Evolutionary conservation across 208 protist species (phyloP), one percentile per base, ranked within the genome.

Genomic region (Lotmaria passim): DNA sequence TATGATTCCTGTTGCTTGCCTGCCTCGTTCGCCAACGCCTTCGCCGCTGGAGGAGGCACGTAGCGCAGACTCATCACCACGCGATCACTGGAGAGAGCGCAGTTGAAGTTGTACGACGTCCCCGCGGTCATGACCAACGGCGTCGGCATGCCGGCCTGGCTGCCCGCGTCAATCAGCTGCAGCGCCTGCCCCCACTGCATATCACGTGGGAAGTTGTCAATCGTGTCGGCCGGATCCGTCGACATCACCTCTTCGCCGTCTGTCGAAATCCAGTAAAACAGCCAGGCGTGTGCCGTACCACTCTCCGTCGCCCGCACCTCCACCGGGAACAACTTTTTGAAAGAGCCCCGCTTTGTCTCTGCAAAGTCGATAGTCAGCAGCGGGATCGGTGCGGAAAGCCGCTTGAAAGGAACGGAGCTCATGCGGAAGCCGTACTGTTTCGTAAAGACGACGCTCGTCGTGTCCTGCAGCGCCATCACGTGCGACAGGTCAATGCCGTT

Each of bases 161-260:
- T 75, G 64, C 81, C 82, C 17, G 39, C 69, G 53, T 97, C 90
- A 39, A 97, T 82, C 24, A 97, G 85, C 71, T 97, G 93, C 43
- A 97, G 71, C 11, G 90, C 93, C 73, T 98, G 93, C 17, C 95
- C 93, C 93, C 93, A 98, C 78, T 98, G 95, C 95, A 97, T 96
- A 69, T 97, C 93, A 5, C 95, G 92, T 15, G 92, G 72, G 64
- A 97, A 97, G 86, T 97, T 97, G 56, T 96, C 55, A 0, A 86
- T 3, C 7, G 95, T 97, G 26, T 93, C 91, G 5, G 74, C 68
- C 12, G 94, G 94, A 39, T 83, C 73, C 4, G 94, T 98, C 38
- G 93, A 95, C 85, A 98, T 96, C 53, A 43, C 44, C 73, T 50
- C 69, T 28, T 79, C 68, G 41, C 75, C 74, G 73, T 81, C 77